Conservation (phyloP, 176 grass and related monocot genomes). For the Lolium rigidum region DNA sequence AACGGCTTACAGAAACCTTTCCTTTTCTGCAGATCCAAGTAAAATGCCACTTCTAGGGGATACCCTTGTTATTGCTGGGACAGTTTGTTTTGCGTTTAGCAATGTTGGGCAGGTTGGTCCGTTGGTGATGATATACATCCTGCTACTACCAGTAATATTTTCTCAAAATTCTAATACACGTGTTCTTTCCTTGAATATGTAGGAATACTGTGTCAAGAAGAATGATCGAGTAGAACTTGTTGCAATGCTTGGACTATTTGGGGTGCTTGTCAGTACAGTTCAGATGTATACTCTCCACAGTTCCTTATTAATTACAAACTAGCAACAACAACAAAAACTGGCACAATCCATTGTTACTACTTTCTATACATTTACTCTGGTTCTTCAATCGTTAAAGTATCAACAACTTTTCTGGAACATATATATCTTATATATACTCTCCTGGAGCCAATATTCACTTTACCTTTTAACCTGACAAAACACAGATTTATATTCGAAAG, state of each 20-base stretch:
- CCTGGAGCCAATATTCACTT: constrained; percentile 1
- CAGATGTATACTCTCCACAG: constrained; percentile 71
- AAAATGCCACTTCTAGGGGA: constrained; percentile 73
- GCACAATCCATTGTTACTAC: not conserved
- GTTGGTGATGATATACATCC: not conserved
- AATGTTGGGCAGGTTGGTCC: constrained; percentile 72
- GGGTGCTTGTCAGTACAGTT: constrained; percentile 54
- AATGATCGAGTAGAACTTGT: constrained; percentile 80
- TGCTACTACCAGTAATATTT: constrained; percentile 15
- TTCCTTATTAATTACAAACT: not conserved
- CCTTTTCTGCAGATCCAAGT: constrained; percentile 44
- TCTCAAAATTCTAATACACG: constrained; percentile 24
- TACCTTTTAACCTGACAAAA: constrained; percentile 28
- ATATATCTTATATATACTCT: not conserved
- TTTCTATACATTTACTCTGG: not conserved
- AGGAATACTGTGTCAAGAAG: constrained; percentile 85
- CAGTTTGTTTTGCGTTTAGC: constrained; percentile 74
- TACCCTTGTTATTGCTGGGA: constrained; percentile 70
- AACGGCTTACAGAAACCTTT: not conserved
- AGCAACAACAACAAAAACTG: not conserved
- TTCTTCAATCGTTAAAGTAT: constrained; percentile 10
- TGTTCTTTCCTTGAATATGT: constrained; percentile 27
- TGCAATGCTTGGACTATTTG: constrained; percentile 70
- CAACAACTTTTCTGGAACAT: not conserved
- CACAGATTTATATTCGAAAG: constrained; percentile 62